Base-by-base conservation (phyloP, 345 rosid species). In the Citrus cavaleriei region DNA sequence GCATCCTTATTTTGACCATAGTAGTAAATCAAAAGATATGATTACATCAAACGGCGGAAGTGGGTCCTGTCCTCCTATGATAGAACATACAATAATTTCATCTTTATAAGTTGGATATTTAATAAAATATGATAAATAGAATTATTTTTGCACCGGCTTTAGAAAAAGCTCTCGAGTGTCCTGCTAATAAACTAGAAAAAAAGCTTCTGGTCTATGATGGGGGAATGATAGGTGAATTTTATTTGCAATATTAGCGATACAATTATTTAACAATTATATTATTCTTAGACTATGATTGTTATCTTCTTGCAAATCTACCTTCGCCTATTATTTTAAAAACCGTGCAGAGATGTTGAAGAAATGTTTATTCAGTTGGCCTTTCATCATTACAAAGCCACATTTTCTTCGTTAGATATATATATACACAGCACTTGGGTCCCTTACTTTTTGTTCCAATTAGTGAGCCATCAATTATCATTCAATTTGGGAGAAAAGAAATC, bases 41-140 rank as follows among this genome's bases (percentile, higher is more conserved):
- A 83, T 84, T 82, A 79, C 84, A 85, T 84, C 81, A 77, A 83
- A 86, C 94, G 93, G 94, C 91, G 90, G 86, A 74, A 66, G 87
- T 85, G 89, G 91, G 88, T 69, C 70, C 82, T 88, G 85, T 79
- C 82, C 77, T 81, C 75, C 67, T 35, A 49, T 86, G 58, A 86
- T 83, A 65, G 38, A 74, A 78, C 82, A 83, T 70, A 28, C 73
- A 72, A 77, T 67, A 49, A 80, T 73, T 77, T 34, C 49, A 63
- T 67, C 74, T 75, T 65, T 61, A 65, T 81, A 55, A 62, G 66
- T 79, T 73, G 70, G 25, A 24, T 51, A 66, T 27, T 78, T 60
- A 63, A 9, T 37, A 19, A 74, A 46, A 64, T 66, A 35, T 46
- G 35, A 77, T 37, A 67, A 60, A 83, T 25, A 0, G 68, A 62